A percentile compares a stretch with the other conserved stretches of the same genome.
phyloP scores from a whole-genome alignment of 805 yeast genomes.

The Teunomyces lycoperdinae region DNA sequence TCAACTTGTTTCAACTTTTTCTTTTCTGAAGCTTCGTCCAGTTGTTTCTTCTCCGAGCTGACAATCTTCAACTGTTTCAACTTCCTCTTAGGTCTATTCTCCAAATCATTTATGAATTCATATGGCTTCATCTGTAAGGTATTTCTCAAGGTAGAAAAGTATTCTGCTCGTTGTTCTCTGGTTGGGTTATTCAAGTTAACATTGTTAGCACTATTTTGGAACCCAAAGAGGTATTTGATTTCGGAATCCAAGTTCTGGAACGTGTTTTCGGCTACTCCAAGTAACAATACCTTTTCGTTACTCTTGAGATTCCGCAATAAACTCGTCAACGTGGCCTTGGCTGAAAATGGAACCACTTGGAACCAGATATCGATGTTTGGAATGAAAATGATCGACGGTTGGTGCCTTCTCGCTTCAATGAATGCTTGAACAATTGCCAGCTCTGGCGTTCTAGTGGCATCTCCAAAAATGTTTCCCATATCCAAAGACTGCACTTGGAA shows the following conservation, averaged over 20 bases:
- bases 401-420: slow-evolving; percentile 83
- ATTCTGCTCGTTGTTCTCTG: slow-evolving; percentile 47
- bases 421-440: slow-evolving; percentile 79
- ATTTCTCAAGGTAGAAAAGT: slow-evolving; percentile 50
- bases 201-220: slow-evolving; percentile 43
- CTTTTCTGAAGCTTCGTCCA: slow-evolving; percentile 33
- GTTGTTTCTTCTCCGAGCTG: slow-evolving; percentile 21
- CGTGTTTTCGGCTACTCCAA: slow-evolving; percentile 65
- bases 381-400: slow-evolving; percentile 79
- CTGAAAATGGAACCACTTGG: slow-evolving; percentile 62
- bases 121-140: slow-evolving; percentile 67
- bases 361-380: slow-evolving; percentile 83
- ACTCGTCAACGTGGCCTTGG: slow-evolving; percentile 68
- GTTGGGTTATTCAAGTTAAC: slow-evolving; percentile 46
- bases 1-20: slow-evolving; percentile 49
- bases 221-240: slow-evolving; percentile 56
- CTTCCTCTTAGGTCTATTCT: slow-evolving; percentile 52
- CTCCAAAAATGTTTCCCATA: slow-evolving; percentile 71
- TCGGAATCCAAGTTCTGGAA: slow-evolving; percentile 43
- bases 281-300: slow-evolving; percentile 67
- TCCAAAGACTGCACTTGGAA: slow-evolving; percentile 86
- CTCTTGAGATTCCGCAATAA: slow-evolving; percentile 66
- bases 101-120: slow-evolving; percentile 63
- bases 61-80: slow-evolving; percentile 39
- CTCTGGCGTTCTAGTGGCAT: slow-evolving; percentile 78